Base-by-base conservation (phyloP, 768 basidiomycete species). In the Mycena vitilis region DNA sequence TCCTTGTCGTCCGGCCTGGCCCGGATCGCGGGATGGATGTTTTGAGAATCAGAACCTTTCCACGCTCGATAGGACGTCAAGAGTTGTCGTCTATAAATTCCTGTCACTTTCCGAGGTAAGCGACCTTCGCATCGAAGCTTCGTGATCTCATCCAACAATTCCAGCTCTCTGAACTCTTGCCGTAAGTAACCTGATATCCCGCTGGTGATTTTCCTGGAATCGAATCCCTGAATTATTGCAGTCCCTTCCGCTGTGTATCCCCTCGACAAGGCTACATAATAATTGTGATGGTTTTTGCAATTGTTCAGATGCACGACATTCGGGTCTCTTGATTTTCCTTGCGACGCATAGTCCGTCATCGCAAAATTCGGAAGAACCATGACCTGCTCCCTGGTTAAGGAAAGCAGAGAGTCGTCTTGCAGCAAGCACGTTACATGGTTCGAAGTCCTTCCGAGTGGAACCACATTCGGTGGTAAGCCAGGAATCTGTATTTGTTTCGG, bases 91-190 rank as follows among this genome's bases (percentile, higher is more conserved):
- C 63, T 20, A n/a, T 64, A 64, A 0, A 64, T 7, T 0, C 63
- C 63, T 25, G 63, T 57, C 22, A 64, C 63, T 0, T 2, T 1
- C 7, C 18, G 22, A 1, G 63, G 55, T 20, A 64, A 34, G 1
- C 10, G 3, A 13, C 30, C 54, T 10, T 56, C 45, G 6, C 23
- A 20, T 11, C 22, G 6, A 18, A 64, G 37, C 38, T 11, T 56
- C 30, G 63, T 64, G 5, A 64, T 55, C 18, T 64, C 63, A 30
- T 64, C 63, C 22, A 64, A 15, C 13, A 56, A 7, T 25, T 63
- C 62, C 9, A 63, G 9, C 23, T 63, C 62, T n/a, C 62, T 34
- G 13, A 63, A 63, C 12, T 64, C 63, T 20, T 64, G 63, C 40
- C 63, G 36, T 1, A 64, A 10, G 10, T 38, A 25, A 0, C 63